phyloP scores from a whole-genome alignment of 2,329 filamentous ascomycete species.

The Ilyonectria mors-panacis region DNA sequence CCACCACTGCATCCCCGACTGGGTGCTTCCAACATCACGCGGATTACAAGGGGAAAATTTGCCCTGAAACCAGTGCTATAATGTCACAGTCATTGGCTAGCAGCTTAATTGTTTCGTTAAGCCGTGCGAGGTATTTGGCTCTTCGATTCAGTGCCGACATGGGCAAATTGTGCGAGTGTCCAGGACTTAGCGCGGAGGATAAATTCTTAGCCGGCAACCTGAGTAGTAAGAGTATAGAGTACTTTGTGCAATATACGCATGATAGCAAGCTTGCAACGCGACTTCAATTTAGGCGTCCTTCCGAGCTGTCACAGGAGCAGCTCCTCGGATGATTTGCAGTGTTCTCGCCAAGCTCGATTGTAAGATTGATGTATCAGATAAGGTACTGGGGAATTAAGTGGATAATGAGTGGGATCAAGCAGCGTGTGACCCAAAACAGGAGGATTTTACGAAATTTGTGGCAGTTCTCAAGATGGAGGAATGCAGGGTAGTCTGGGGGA shows the following conservation, averaged over 20 bases:
- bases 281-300: neutral
- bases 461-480: neutral
- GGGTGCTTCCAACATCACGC: too few species aligned
- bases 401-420: neutral
- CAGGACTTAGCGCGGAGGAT: neutral
- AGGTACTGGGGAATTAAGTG: neutral
- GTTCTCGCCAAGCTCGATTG: too few species aligned
- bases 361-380: neutral
- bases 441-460: neutral
- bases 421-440: neutral
- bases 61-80: too few species aligned
- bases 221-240: neutral
- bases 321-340: neutral
- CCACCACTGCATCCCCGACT: too few species aligned
- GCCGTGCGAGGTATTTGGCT: too few species aligned
- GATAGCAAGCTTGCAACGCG: neutral
- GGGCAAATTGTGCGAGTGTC: neutral
- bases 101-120: too few species aligned
- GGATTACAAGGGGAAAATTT: too few species aligned
- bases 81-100: too few species aligned
- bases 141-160: too few species aligned
- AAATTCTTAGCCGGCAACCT: neutral
- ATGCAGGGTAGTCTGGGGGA: neutral
- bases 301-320: neutral
- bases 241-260: neutral